phyloP scores from a whole-genome alignment of 164 flowering plant genomes.

The Piper longum region DNA sequence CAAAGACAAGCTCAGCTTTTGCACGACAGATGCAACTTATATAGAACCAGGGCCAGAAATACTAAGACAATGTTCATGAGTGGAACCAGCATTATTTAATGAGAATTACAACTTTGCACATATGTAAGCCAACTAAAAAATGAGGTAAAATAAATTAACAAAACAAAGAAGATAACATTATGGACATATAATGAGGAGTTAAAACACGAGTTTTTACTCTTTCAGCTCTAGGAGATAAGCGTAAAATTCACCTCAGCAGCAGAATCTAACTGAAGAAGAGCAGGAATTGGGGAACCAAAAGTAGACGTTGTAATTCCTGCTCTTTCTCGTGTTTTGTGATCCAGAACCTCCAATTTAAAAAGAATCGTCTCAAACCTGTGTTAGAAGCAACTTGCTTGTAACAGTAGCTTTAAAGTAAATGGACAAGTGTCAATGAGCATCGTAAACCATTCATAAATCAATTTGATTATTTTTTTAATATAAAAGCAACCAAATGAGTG shows the following conservation, averaged over 20 bases:
- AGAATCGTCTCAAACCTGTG: conserved; percentile 63
- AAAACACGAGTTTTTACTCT: background rate
- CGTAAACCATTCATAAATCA: background rate
- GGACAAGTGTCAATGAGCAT: background rate
- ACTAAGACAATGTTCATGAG: too few species aligned
- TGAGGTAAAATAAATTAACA: too few species aligned
- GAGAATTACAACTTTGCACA: too few species aligned
- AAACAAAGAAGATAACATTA: too few species aligned
- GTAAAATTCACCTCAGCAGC: conserved; percentile 6
- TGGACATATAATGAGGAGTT: background rate
- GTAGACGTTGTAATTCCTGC: conserved; percentile 84
- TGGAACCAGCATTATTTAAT: too few species aligned
- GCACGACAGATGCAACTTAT: too few species aligned
- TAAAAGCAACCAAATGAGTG: background rate
- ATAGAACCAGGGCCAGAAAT: too few species aligned
- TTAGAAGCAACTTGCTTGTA: background rate
- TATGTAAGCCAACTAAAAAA: too few species aligned
- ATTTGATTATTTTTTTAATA: too few species aligned
- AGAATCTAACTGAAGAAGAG: conserved; percentile 26
- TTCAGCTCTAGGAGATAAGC: background rate
- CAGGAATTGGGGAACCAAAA: conserved; percentile 76
- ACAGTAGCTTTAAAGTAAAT: background rate
- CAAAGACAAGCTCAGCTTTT: too few species aligned
- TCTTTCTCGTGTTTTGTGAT: conserved; percentile 91
- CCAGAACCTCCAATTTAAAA: conserved; percentile 81